These are phyloP conservation scores for Exidia glandulosa DNA, from an alignment of 768 basidiomycete species.

Conservation along the genomic window DNA sequence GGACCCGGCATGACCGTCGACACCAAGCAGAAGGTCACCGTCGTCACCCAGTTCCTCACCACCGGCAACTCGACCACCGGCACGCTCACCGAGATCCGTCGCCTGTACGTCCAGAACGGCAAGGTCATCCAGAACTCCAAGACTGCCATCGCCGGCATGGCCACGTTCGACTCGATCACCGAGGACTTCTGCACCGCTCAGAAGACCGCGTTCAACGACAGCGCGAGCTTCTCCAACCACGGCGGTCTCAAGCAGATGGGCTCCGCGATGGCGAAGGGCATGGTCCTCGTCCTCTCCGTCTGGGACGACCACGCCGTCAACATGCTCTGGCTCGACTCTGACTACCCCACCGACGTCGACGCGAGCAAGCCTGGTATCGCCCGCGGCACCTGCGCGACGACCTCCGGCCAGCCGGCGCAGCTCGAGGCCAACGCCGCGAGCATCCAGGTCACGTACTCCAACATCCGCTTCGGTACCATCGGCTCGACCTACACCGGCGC, in stretches of 20 bases:
- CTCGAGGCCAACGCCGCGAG: constrained; percentile 29
- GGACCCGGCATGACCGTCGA: no score
- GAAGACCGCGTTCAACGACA: constrained; percentile 35
- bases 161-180: no score
- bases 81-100: constrained; percentile 36
- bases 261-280: no score
- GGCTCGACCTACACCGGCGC: constrained; percentile 37
- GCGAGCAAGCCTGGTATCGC: constrained; percentile 30
- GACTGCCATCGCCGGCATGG: constrained; percentile 33
- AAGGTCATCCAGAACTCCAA: constrained; percentile 41
- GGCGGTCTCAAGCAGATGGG: no score
- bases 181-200: constrained; percentile 35
- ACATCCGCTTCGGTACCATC: no score
- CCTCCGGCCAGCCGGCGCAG: constrained; percentile 33
- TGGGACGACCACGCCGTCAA: no score
- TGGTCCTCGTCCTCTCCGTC: no score
- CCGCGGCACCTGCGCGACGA: constrained; percentile 40
- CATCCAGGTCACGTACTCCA: no score
- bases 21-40: no score
- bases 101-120: no score
- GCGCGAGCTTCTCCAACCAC: constrained; percentile 27
- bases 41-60: constrained; percentile 49
- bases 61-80: constrained; percentile 33
- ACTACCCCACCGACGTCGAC: constrained; percentile 29
- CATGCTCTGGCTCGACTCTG: constrained; percentile 49